A percentile compares a stretch with the other conserved stretches of the same genome.
phyloP scores from a whole-genome alignment of 106 monocot genomes.

The Platanthera zijinensis region DNA sequence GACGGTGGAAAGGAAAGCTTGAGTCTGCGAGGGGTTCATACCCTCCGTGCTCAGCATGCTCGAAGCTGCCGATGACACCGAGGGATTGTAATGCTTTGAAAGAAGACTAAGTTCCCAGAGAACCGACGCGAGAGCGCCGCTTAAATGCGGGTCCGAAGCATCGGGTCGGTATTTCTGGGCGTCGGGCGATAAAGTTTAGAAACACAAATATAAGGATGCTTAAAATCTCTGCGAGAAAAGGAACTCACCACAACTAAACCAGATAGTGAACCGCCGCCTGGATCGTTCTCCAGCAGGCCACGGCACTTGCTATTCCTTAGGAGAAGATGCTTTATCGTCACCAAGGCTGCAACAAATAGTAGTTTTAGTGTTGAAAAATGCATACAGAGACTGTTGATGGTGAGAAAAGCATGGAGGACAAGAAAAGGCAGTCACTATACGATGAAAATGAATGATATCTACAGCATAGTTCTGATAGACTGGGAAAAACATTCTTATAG shows the following conservation, averaged over 20 bases:
- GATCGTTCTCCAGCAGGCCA: slow-evolving; percentile 82
- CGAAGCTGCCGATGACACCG: slow-evolving; percentile 60
- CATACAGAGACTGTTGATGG: background rate
- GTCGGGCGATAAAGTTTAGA: too few relatives aligned
- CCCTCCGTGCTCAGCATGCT: slow-evolving; percentile 59
- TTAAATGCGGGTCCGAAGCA: slow-evolving; percentile 71
- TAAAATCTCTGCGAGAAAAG: too few relatives aligned
- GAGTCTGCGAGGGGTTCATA: slow-evolving; percentile 46
- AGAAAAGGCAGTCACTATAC: background rate
- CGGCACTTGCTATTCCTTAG: slow-evolving; percentile 84
- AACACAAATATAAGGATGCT: too few relatives aligned
- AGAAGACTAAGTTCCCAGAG: slow-evolving; percentile 93
- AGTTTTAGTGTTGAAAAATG: background rate
- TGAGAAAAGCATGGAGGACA: background rate
- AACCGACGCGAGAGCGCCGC: slow-evolving; percentile 88
- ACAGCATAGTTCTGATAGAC: background rate
- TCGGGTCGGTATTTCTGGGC: slow-evolving; percentile 90
- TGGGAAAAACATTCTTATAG: too few relatives aligned
- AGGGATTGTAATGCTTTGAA: slow-evolving; percentile 72
- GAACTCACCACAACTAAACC: slow-evolving; percentile 67
- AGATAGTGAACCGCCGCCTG: slow-evolving; percentile 86
- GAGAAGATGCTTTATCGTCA: slow-evolving; percentile 78
- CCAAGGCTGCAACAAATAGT: slow-evolving; percentile 47
- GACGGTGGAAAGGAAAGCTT: slow-evolving; percentile 30
- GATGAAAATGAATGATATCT: background rate